Conservation (phyloP, 2,329 filamentous ascomycete genomes). For the Scedosporium aurantiacum region DNA sequence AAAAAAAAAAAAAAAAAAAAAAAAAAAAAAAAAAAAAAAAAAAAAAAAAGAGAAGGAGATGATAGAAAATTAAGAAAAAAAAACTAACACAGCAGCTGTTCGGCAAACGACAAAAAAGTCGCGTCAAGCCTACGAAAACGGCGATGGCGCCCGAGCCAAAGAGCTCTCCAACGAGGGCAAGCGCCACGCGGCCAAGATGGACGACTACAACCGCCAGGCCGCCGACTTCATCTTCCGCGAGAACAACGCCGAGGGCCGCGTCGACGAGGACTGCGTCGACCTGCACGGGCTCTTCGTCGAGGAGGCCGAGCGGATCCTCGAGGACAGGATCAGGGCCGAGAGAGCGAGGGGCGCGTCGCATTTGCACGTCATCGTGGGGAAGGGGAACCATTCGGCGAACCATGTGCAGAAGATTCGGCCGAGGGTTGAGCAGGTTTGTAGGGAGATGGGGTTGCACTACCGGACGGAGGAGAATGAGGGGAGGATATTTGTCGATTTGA, state of each 20-base stretch:
- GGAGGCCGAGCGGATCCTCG: conserved; percentile 78
- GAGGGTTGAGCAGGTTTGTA: conserved; percentile 79
- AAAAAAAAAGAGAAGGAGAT: neutral
- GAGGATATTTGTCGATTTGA: conserved; percentile 76
- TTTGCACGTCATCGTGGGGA: conserved; percentile 91
- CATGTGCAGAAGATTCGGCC: conserved; percentile 93
- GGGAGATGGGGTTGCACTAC: conserved; percentile 71
- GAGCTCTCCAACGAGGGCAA: conserved; percentile 78
- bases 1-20: too few species aligned
- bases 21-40: neutral
- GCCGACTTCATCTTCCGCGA: conserved; percentile 91
- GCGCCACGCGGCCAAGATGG: conserved; percentile 70
- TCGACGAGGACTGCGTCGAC: conserved; percentile 76
- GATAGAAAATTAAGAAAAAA: too few species aligned
- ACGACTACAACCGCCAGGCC: conserved; percentile 81
- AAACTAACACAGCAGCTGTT: neutral
- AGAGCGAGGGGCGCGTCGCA: conserved; percentile 63
- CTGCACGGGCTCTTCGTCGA: conserved; percentile 91
- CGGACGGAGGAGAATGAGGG: conserved; percentile 82
- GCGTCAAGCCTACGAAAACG: conserved; percentile 68
- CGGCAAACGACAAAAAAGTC: conserved; percentile 31
- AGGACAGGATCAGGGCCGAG: conserved; percentile 73
- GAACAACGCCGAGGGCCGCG: conserved; percentile 72
- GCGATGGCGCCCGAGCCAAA: conserved; percentile 77
- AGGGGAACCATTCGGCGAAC: conserved; percentile 74